Base-by-base conservation (phyloP, 202 grass and related monocot genomes). In the Brachypodium distachyon region DNA sequence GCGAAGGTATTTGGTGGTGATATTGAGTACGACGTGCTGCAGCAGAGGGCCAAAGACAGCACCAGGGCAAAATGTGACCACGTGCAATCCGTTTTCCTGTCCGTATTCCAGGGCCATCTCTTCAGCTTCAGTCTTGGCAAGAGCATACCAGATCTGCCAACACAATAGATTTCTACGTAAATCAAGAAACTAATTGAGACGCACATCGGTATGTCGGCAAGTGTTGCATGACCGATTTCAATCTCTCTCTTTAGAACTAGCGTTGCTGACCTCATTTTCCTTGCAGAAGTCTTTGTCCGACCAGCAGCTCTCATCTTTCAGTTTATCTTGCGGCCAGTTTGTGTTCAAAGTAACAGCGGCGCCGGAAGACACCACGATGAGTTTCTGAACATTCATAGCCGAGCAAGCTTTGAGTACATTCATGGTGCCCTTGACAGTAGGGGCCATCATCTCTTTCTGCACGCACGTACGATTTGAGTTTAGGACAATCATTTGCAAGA, bases 341-440 rank as follows among this genome's bases (percentile, higher is more conserved):
- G 83, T 67, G 51, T 67, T 79, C 37, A 62, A 65, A 61, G 10
- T 28, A 18, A 81, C 60, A 51, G 77, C 73, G 34, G 77, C 67
- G 3, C 34, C 10, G 25, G 87, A 93, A 9, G 87, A 93, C 27
- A 82, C 77, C 19, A 78, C 57, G 21, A 93, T 26, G 36, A 84
- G 21, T 79, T 76, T 76, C 76, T 70, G 76, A 12, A 87, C 72
- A 11, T 77, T 71, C 18, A 36, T 57, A 19, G 79, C 81, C 3
- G 73, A 67, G 32, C 87, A 81, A 42, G 87, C 86, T 54, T 78
- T 70, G 19, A 93, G 23, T 7, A 90, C 81, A 55, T 93, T 89
- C 22, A 33, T 21, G 18, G 87, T 93, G 73, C 90, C 90, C 2
- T 51, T 75, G 9, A 93, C 87, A 42, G 87, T 69, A 44, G 90